These are phyloP conservation scores for Rubroshorea leprosula DNA, from an alignment of 345 rosid species.

Conservation along the genomic window DNA sequence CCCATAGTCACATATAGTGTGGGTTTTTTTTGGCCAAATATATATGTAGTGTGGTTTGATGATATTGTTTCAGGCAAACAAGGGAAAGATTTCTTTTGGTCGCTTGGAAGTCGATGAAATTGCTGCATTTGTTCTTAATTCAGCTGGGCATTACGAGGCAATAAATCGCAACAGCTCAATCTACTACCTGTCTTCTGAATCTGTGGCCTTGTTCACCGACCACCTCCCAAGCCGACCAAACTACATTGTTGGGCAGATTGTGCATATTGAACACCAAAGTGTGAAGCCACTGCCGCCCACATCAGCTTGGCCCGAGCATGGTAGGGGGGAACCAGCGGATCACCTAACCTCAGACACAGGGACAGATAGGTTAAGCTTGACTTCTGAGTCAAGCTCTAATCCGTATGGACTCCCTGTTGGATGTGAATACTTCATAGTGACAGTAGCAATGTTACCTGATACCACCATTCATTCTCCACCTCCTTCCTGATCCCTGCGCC, in stretches of 20 bases:
- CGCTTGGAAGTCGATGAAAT: slow-evolving; percentile 87
- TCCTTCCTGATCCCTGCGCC: slow-evolving; percentile 82
- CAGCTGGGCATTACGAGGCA: slow-evolving; percentile 80
- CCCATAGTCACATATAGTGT: no score
- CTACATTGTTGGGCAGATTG: slow-evolving; percentile 84
- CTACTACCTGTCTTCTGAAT: slow-evolving; percentile 86
- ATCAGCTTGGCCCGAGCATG: slow-evolving; percentile 34
- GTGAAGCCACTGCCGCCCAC: slow-evolving; percentile 48
- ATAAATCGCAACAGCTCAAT: slow-evolving; percentile 62
- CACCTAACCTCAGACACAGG: slow-evolving; percentile 41
- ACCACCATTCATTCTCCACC: slow-evolving; percentile 59
- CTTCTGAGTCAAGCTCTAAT: slow-evolving; percentile 45
- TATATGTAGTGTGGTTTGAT: no score
- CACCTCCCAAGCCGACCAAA: slow-evolving; percentile 73
- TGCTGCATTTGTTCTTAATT: slow-evolving; percentile 85
- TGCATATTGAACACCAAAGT: slow-evolving; percentile 80
- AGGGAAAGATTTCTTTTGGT: slow-evolving; percentile 81
- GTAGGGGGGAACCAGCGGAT: slow-evolving; percentile 34
- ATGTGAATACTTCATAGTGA: slow-evolving; percentile 85
- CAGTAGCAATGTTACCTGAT: slow-evolving; percentile 97
- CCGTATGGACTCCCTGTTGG: slow-evolving; percentile 81
- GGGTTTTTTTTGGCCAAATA: no score
- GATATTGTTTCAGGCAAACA: slow-evolving; percentile 58
- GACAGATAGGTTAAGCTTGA: slow-evolving; percentile 49
- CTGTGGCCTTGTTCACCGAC: slow-evolving; percentile 86